Conservation (phyloP, 805 yeast species). For the Schwanniomyces polymorphus region DNA sequence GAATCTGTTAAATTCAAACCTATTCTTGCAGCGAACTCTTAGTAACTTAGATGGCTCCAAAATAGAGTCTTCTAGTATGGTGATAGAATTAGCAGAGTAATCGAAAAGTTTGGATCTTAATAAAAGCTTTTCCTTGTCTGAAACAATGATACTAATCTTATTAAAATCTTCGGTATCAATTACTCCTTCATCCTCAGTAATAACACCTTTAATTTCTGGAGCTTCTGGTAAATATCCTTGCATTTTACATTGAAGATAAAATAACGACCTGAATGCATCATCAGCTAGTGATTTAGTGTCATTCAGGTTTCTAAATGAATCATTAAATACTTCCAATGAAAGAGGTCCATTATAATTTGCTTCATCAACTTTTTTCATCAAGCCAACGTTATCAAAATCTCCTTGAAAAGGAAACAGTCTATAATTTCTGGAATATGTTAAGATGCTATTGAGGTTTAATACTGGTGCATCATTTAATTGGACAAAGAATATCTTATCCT, state of each 20-base stretch:
- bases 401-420: slow-evolving; percentile 13
- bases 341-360: slow-evolving; percentile 12
- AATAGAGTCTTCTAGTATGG: not conserved
- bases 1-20: slow-evolving; percentile 1
- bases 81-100: not conserved
- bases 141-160: not conserved
- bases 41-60: not conserved
- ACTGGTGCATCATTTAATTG: slow-evolving; percentile 23
- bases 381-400: slow-evolving; percentile 7
- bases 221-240: slow-evolving; percentile 1
- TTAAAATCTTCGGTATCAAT: not conserved
- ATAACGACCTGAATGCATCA: slow-evolving; percentile 13
- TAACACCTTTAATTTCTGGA: not conserved
- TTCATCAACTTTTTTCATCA: slow-evolving; percentile 3
- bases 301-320: slow-evolving; percentile 6
- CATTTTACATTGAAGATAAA: slow-evolving; percentile 8
- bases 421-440: slow-evolving; percentile 11
- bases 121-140: not conserved
- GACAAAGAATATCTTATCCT: slow-evolving; percentile 19
- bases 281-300: slow-evolving; percentile 7
- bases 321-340: slow-evolving; percentile 14
- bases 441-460: slow-evolving; percentile 7
- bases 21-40: not conserved
- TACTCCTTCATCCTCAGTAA: not conserved
- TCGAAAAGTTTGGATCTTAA: not conserved